Evolutionary conservation across 345 rosid genomes (phyloP).

Genomic region (Camelina sativa): DNA sequence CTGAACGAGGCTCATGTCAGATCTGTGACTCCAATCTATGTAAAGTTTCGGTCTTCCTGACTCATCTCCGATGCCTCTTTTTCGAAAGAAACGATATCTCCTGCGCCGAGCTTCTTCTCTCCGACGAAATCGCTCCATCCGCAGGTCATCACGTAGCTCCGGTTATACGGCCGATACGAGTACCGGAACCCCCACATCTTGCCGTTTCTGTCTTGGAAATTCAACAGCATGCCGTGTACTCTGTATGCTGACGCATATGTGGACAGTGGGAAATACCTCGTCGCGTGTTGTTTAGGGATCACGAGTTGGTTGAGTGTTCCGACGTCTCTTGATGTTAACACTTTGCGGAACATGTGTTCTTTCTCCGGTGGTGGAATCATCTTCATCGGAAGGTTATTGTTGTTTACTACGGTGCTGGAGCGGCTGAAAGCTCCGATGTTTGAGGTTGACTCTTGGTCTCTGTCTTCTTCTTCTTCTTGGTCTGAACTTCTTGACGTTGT

Average conservation of each 20-base stretch:
- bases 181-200: constrained; percentile 71
- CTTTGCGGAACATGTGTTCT: constrained; percentile 85
- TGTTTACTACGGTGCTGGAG: no score
- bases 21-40: constrained; percentile 75
- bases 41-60: constrained; percentile 51
- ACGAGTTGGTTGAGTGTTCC: constrained; percentile 84
- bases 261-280: constrained; percentile 72
- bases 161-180: constrained; percentile 85
- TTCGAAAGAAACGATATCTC: constrained; percentile 76
- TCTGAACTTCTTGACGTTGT: no score
- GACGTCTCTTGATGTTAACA: constrained; percentile 81
- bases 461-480: no score
- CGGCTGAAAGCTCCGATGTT: no score
- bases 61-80: constrained; percentile 57
- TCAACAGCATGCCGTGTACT: constrained; percentile 71
- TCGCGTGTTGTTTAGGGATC: constrained; percentile 82
- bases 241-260: constrained; percentile 38
- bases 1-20: constrained; percentile 48
- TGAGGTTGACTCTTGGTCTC: no score
- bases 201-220: constrained; percentile 73
- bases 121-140: constrained; percentile 85
- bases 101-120: constrained; percentile 77
- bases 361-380: constrained; percentile 44
- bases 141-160: constrained; percentile 81
- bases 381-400: no score